Evolutionary conservation across 805 yeast genomes (phyloP).

Genomic region (Kodamaea hsintzibuensis): DNA sequence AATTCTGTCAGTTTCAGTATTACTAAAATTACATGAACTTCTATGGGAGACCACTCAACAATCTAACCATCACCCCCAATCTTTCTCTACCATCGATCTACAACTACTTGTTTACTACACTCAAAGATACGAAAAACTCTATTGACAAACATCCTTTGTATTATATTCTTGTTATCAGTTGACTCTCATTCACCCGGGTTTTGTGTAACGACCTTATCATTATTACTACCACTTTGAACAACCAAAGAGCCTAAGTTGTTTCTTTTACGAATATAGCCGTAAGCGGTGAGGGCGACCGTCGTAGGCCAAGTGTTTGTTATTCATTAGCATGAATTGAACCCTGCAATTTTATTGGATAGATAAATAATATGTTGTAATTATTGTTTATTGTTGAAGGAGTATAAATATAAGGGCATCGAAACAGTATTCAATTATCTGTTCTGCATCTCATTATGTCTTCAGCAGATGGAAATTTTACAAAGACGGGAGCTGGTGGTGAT

Average conservation of each 20-base stretch:
- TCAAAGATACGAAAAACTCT: neutral
- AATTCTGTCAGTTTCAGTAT: too few relatives aligned
- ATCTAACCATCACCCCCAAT: too few relatives aligned
- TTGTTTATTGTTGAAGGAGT: neutral
- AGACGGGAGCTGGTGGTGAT: constrained; percentile 77
- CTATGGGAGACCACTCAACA: too few relatives aligned
- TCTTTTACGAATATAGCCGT: neutral
- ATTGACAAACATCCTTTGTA: too few relatives aligned
- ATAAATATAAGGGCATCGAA: neutral
- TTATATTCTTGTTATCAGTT: too few relatives aligned
- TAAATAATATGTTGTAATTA: neutral
- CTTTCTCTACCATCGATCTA: too few relatives aligned
- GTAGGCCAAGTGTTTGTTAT: neutral
- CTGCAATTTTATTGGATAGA: constrained; percentile 2
- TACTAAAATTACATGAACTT: too few relatives aligned
- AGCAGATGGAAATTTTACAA: constrained; percentile 38
- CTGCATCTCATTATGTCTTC: constrained; percentile 11
- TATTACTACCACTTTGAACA: neutral
- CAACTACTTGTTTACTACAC: neutral
- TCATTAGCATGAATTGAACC: neutral
- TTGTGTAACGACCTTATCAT: constrained; percentile 4
- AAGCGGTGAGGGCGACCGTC: constrained; percentile 1
- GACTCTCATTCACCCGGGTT: neutral
- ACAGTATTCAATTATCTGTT: neutral
- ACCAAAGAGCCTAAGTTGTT: neutral